Base-by-base conservation (phyloP, 768 basidiomycete species). In the Amanita pseudoporphyria region DNA sequence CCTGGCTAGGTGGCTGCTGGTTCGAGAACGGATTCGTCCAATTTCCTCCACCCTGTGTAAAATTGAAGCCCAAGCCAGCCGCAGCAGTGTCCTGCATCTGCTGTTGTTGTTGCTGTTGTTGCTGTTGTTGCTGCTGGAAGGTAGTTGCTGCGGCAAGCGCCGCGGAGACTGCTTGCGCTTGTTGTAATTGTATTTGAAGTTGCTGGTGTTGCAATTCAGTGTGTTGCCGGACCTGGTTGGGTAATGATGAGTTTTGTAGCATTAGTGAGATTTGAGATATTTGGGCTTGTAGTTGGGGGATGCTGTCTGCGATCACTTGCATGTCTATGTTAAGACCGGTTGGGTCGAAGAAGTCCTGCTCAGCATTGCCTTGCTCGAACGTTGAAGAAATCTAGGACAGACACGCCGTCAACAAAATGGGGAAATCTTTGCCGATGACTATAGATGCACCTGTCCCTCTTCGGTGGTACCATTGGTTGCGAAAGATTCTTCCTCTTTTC, bases 161-260 rank as follows among this genome's bases (percentile, higher is more conserved):
- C 22, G 77, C 77, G 10, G 77, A 75, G 49, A 90, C 74, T 18
- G 82, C 74, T 58, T 89, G 87, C 22, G 87, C 84, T 58, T 89
- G 86, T 60, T 81, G 75, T 6, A 92, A 75, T 55, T 89, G 82
- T 58, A 86, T 77, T 57, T 87, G 84, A 39, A 87, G 71, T 58
- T 88, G 82, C 49, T 87, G 83, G 58, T 87, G 77, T 62, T 93
- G 86, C 72, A 86, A 79, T 66, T 90, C 82, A 14, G 88, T 84
- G 54, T 83, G 80, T 60, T 83, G 84, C 30, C 88, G 82, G 38
- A 86, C 83, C 45, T 79, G 78, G 19, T 67, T 65, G 1, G 87
- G 86, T 6, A 93, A 69, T 7, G 79, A 73, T 16, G 82, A 78
- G 60, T 89, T 91, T 64, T 87, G 84, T 55, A 92, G 77, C 73